These are phyloP conservation scores for Powellomyces hirtus DNA, from an alignment of 192 early-diverging fungal genomes.

Conservation along the genomic window DNA sequence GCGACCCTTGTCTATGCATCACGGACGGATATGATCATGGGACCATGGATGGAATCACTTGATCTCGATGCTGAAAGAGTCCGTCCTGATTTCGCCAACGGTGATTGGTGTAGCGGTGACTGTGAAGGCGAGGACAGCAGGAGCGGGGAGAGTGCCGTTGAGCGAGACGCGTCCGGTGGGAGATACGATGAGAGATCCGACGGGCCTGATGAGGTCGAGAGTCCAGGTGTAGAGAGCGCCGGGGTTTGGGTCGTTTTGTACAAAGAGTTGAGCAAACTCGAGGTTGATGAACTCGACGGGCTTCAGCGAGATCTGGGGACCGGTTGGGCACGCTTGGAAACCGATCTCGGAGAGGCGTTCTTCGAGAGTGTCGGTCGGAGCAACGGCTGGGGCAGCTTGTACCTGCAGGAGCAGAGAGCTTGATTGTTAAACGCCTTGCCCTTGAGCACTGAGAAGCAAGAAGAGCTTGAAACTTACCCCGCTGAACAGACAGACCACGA, in stretches of 20 bases:
- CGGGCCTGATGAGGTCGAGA: conserved; percentile 3
- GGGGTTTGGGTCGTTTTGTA: not conserved
- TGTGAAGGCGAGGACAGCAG: conserved; percentile 6
- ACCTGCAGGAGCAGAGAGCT: not conserved
- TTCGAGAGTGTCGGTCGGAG: not conserved
- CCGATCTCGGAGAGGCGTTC: not conserved
- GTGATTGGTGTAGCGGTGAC: conserved; percentile 8
- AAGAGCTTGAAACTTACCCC: not conserved
- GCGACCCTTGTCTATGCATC: too few species aligned
- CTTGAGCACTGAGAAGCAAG: not conserved
- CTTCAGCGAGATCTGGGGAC: not conserved
- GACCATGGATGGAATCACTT: too few species aligned
- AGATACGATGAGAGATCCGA: not conserved
- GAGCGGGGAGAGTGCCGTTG: conserved; percentile 3
- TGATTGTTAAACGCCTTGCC: not conserved
- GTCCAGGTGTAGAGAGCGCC: not conserved
- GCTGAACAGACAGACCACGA: not conserved
- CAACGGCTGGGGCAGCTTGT: not conserved
- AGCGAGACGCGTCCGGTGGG: not conserved
- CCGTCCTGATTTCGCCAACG: not conserved
- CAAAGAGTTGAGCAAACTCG: conserved; percentile 5
- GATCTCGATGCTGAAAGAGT: conserved; percentile 10
- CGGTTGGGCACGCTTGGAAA: not conserved
- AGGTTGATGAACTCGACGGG: not conserved
- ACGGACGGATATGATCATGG: too few species aligned